Base-by-base conservation (phyloP, 345 rosid species). In the Cardamine occulta region DNA sequence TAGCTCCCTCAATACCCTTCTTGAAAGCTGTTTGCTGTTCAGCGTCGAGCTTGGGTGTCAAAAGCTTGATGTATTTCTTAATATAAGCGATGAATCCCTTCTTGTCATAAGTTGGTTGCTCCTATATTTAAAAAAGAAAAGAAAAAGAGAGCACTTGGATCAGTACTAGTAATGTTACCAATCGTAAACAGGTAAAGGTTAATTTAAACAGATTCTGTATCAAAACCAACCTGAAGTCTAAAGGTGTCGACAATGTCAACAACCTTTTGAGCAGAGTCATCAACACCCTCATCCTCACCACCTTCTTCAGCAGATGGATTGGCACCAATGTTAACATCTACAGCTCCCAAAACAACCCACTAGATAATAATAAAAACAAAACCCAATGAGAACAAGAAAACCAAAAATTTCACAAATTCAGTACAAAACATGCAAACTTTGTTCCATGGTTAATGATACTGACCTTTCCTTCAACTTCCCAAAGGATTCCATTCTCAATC, bases 171-270 rank as follows among this genome's bases (percentile, higher is more conserved):
- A 1, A 18, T 15, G 26, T 15, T 9, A 59, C 26, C 26, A 32
- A 8, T 32, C 14, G 31, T 57, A 34, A 29, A n/a, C 13, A 29
- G 7, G 13, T 35, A 1, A 28, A 7, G 2, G 37, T 56, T 56
- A 12, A 3, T 5, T 14, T 7, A 3, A 28, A 15, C 61, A 55
- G 10, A 28, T 57, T 57, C 1, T 57, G 40, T 8, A 57, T 4
- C 42, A 1, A 19, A 14, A 72, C 79, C 4, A 67, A 93, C 98
- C 97, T 96, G 99, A 26, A 96, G 99, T 83, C 99, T 90, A 73
- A 96, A 96, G 52, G 98, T 96, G 88, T 93, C 97, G 0, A 91
- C 96, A 37, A 96, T 91, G 87, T 96, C 98, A n/a, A 96, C 97
- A 52, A 93, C 97, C 88, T 93, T 96, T 35, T 66, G 83, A 37